A percentile compares a stretch with the other conserved stretches of the same genome.
phyloP scores from a whole-genome alignment of 139 green algal genomes.

The Chlorella sorokiniana region DNA sequence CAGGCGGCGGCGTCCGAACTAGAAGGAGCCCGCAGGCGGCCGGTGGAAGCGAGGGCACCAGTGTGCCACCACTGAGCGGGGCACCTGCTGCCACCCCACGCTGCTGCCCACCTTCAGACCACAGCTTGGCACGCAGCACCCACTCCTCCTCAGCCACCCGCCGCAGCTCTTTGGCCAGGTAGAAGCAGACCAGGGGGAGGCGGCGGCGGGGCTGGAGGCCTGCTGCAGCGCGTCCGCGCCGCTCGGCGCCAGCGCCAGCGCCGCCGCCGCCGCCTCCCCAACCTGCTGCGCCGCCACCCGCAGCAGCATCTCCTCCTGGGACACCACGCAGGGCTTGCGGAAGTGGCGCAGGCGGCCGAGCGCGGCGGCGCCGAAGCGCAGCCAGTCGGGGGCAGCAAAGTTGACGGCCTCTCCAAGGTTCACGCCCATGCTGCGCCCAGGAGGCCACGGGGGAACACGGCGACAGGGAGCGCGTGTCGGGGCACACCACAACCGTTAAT shows the following conservation, averaged over 20 bases:
- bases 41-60: no score
- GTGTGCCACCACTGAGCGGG: no score
- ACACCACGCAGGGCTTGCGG: constrained; percentile 29
- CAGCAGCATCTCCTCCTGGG: constrained; percentile 31
- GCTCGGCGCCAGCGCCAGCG: background rate
- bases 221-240: background rate
- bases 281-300: constrained; percentile 5
- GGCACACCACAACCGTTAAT: no score
- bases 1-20: no score
- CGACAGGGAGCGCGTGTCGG: background rate
- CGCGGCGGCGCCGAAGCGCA: constrained; percentile 57
- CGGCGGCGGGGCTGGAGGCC: background rate
- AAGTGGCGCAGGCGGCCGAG: constrained; percentile 50
- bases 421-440: constrained; percentile 53
- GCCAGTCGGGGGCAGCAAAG: constrained; percentile 86
- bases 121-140: constrained; percentile 63
- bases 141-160: constrained; percentile 63
- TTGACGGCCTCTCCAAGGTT: constrained; percentile 81
- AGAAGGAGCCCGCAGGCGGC: no score
- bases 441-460: background rate
- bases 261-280: background rate
- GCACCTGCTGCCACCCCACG: no score
- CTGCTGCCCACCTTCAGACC: constrained; percentile 37
- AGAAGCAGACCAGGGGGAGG: constrained; percentile 35
- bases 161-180: constrained; percentile 60